Evolutionary conservation across 257 asterid genomes (phyloP).

Genomic region (Solanum virginianum): DNA sequence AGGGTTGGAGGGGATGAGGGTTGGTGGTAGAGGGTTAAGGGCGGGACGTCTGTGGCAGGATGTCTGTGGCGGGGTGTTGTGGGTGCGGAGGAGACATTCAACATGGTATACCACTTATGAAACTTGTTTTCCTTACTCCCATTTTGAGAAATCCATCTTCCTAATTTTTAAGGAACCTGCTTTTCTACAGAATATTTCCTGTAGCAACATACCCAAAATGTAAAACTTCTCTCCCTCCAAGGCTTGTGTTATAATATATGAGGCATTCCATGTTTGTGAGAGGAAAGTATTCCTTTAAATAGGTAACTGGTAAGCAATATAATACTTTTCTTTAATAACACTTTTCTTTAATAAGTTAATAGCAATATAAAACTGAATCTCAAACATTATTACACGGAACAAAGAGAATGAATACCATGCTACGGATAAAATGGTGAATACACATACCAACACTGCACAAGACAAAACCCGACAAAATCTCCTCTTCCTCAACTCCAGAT

Average conservation of each 20-base stretch:
- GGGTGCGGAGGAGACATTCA: neutral
- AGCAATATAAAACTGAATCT: neutral
- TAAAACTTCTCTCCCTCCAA: neutral
- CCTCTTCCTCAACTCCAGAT: constrained; percentile 89
- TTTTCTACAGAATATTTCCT: neutral
- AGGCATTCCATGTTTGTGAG: neutral
- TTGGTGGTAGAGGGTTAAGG: neutral
- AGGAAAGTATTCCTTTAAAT: neutral
- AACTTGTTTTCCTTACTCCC: no score
- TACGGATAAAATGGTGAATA: neutral
- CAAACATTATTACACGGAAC: neutral
- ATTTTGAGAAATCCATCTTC: no score
- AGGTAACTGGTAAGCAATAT: neutral
- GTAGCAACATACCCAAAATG: neutral
- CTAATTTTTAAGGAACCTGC: neutral
- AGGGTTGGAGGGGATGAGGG: neutral
- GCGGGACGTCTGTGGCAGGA: neutral
- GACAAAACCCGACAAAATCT: constrained; percentile 63
- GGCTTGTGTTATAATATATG: neutral
- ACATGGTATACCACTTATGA: neutral
- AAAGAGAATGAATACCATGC: neutral
- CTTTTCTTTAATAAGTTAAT: neutral
- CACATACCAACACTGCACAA: constrained; percentile 57
- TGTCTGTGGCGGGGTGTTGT: neutral
- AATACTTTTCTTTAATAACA: neutral